Evolutionary conservation across 495 filamentous ascomycete species (phyloP), one percentile per base, ranked within the genome.

Genomic region (Penicillium silybi): DNA sequence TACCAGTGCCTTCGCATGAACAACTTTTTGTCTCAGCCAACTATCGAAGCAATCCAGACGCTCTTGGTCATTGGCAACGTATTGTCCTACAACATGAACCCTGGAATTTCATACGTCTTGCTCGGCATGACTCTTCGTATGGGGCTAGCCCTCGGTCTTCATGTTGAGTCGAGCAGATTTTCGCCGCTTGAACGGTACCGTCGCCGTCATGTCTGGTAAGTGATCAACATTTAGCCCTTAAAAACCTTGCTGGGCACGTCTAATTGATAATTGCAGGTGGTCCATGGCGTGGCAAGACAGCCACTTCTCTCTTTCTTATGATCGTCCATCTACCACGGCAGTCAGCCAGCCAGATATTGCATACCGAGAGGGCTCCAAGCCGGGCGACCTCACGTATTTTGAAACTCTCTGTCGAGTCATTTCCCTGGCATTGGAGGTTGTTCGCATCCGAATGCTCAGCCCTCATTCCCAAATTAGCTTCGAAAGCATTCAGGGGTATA

Each of bases 41-140:
- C 75, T 8, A 69, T 83, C 46, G 79, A 82, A 48, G 78, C 72
- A 17, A 80, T 85, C 9, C 79, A 85, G 52, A 79, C 77, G 0
- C 63, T 85, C 13, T 54, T 83, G 8, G 77, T 84, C 5, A 77
- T 84, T 26, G 79, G 80, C 39, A 81, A 83, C 58, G 80, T 82
- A 1, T 63, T 84, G n/a, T 79, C 78, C 10, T 84, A 83, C 57
- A 82, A 82, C 44, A 82, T 85, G 79, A 85, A 83, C 46, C 79
- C 81, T n/a, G 81, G 81, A 2, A 80, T 80, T 17, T 78, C 80
- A 1, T 85, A 82, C 65, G 76, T 78, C 15, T 59, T 83, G 2
- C 71, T 82, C 37, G 79, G 78, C 20, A 72, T 84, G 62, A 83
- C 80, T 0, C 73, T 82, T 49, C 74, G 81, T 38, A 77, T 85